Percentiles rank a stretch among this genome's conserved stretches.
phyloP scores from a whole-genome alignment of 1,139 yeast species.

The Trichomonascaceae sp. region DNA sequence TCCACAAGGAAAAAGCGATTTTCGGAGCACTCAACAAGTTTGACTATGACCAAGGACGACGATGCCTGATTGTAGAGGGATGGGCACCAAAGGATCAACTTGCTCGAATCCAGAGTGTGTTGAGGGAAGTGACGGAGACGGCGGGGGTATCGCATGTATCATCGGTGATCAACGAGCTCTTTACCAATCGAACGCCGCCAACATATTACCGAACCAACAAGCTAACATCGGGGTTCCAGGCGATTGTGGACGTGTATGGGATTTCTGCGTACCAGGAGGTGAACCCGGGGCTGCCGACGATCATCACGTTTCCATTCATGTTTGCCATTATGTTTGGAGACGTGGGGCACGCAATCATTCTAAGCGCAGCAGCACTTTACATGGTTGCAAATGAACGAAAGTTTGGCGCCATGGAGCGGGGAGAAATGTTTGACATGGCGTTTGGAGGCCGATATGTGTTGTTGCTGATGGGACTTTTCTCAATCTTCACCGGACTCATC shows the following conservation, averaged over 20 bases:
- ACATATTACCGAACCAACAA: slow-evolving; percentile 87
- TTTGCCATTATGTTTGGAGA: slow-evolving; percentile 99
- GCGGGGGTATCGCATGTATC: slow-evolving; percentile 41
- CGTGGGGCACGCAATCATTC: slow-evolving; percentile 84
- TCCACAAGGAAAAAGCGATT: slow-evolving; percentile 61
- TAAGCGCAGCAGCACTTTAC: slow-evolving; percentile 56
- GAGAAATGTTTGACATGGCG: slow-evolving; percentile 96
- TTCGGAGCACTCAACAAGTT: slow-evolving; percentile 69
- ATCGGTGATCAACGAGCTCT: slow-evolving; percentile 66
- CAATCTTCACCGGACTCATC: slow-evolving; percentile 85
- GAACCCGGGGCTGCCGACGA: slow-evolving; percentile 89
- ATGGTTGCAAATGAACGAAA: slow-evolving; percentile 59
- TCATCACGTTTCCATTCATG: slow-evolving; percentile 95
- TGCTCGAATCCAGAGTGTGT: slow-evolving; percentile 32
- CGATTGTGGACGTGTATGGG: slow-evolving; percentile 91
- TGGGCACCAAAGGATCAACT: slow-evolving; percentile 70
- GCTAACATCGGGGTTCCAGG: slow-evolving; percentile 83
- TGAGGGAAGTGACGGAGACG: slow-evolving; percentile 46
- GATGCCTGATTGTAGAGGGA: slow-evolving; percentile 93
- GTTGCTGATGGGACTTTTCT: slow-evolving; percentile 80
- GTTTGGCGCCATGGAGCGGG: slow-evolving; percentile 57
- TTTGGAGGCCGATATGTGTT: slow-evolving; percentile 82
- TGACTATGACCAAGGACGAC: slow-evolving; percentile 73
- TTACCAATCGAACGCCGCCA: slow-evolving; percentile 82
- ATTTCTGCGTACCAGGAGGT: slow-evolving; percentile 90